Percentiles rank a stretch among this genome's conserved stretches.
Evolutionary conservation across 2,329 filamentous ascomycete genomes (phyloP).

Genomic region (Cercospora citrullina): DNA sequence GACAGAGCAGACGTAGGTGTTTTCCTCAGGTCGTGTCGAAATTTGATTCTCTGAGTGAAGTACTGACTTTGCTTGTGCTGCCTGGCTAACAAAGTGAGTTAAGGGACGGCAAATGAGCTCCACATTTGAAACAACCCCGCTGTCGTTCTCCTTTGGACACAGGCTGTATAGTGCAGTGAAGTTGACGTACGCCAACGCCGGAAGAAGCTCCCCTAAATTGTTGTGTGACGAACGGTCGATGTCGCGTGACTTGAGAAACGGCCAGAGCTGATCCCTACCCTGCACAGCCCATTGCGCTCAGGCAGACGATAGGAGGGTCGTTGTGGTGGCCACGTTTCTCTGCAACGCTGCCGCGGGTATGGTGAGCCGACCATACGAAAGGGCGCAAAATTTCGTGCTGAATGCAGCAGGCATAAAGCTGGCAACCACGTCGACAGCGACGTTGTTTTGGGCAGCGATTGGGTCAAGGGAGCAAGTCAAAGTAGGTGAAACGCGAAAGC

Average conservation of each 20-base stretch:
- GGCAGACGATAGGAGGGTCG: background rate
- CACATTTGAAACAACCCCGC: background rate
- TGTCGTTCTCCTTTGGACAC: background rate
- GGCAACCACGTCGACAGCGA: background rate
- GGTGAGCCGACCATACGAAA: background rate
- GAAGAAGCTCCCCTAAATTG: background rate
- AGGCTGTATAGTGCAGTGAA: background rate
- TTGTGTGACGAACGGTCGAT: background rate
- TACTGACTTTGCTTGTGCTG: background rate
- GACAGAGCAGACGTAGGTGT: background rate
- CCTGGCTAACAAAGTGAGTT: background rate
- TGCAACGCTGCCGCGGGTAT: background rate
- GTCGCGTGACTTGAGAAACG: constrained; percentile 5
- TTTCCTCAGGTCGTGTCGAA: background rate
- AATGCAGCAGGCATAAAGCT: background rate
- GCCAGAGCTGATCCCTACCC: background rate
- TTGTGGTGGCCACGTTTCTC: constrained; percentile 4
- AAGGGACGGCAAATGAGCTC: background rate
- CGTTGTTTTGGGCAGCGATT: constrained; percentile 1
- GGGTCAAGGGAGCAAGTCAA: background rate
- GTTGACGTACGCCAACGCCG: constrained; percentile 1
- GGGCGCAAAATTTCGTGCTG: background rate
- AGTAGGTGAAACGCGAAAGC: background rate
- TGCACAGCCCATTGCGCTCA: background rate
- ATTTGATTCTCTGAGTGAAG: background rate